Conservation (phyloP, 2,329 filamentous ascomycete species). For the Periglandula ipomoeae region DNA sequence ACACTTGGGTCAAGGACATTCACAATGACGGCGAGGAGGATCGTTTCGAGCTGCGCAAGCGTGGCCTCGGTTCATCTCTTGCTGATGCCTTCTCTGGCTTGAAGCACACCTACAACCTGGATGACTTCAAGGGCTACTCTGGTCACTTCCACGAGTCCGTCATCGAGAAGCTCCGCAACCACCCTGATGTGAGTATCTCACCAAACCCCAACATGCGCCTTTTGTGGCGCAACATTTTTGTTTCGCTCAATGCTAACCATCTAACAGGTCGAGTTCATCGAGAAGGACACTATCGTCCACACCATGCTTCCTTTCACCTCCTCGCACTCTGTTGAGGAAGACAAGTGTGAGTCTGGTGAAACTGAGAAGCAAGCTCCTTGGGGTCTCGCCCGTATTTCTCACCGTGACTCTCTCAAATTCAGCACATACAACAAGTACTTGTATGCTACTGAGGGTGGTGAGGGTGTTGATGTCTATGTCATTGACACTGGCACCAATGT, state of each 20-base stretch:
- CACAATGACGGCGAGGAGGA: slow-evolving; percentile 60
- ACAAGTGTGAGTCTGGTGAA: slow-evolving; percentile 40
- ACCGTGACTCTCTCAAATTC: slow-evolving; percentile 80
- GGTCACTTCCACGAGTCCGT: slow-evolving; percentile 91
- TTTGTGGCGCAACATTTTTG: too few relatives aligned
- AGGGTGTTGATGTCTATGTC: slow-evolving; percentile 97
- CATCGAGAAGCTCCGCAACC: slow-evolving; percentile 85
- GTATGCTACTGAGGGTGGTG: slow-evolving; percentile 79
- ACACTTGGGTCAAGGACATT: slow-evolving; percentile 83
- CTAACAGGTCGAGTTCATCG: slow-evolving; percentile 83
- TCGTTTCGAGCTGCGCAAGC: slow-evolving; percentile 85
- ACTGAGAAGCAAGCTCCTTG: slow-evolving; percentile 93
- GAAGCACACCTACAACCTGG: slow-evolving; percentile 95
- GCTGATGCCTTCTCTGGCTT: slow-evolving; percentile 70
- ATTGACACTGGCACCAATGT: slow-evolving; percentile 96
- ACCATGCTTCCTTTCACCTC: slow-evolving; percentile 50
- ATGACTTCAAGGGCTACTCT: slow-evolving; percentile 78
- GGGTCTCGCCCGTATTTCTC: slow-evolving; percentile 96
- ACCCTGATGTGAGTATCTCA: slow-evolving; percentile 80
- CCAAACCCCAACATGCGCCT: too few relatives aligned
- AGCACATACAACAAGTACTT: slow-evolving; percentile 98
- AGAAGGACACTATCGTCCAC: slow-evolving; percentile 88
- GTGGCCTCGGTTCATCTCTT: slow-evolving; percentile 60
- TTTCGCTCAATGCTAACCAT: background rate
- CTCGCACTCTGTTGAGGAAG: slow-evolving; percentile 26